Percentiles rank a stretch among this genome's conserved stretches.
Evolutionary conservation across 2,329 filamentous ascomycete genomes (phyloP).

Genomic region (Dryadomyces quercivorus): DNA sequence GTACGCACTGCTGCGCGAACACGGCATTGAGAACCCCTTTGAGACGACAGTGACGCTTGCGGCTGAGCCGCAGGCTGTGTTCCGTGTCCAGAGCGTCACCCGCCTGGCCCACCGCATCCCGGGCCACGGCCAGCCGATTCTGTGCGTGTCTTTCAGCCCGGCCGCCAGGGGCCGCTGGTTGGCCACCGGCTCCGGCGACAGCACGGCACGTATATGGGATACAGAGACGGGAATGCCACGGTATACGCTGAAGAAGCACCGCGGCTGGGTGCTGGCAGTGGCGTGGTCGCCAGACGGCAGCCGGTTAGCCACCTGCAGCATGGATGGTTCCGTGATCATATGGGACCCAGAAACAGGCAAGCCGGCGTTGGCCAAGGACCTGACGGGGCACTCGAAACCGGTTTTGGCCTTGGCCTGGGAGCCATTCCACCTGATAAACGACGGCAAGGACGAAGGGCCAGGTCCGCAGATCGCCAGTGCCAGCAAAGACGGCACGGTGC

Average conservation of each 20-base stretch:
- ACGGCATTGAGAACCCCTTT: conserved; percentile 46
- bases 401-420: conserved; percentile 85
- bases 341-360: conserved; percentile 81
- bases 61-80: conserved; percentile 76
- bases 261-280: conserved; percentile 80
- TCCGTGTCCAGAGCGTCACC: conserved; percentile 83
- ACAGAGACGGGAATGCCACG: conserved; percentile 85
- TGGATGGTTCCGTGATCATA: conserved; percentile 82
- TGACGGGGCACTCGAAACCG: conserved; percentile 84
- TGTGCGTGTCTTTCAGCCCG: conserved; percentile 78
- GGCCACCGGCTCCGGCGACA: conserved; percentile 83
- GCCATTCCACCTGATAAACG: conserved; percentile 69
- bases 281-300: conserved; percentile 76
- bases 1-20: conserved; percentile 37
- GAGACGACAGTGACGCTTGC: conserved; percentile 39
- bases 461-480: conserved; percentile 72
- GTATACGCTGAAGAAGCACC: conserved; percentile 76
- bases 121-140: conserved; percentile 84
- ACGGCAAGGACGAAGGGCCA: conserved; percentile 34
- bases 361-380: conserved; percentile 46
- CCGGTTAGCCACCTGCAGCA: conserved; percentile 76
- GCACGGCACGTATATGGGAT: conserved; percentile 87
- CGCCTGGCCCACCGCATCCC: conserved; percentile 79
- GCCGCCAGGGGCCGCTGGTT: conserved; percentile 57
- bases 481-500: conserved; percentile 78